Evolutionary conservation across 805 yeast genomes (phyloP), one percentile per base, ranked within the genome.

Genomic region (Ogataea paradorogensis): DNA sequence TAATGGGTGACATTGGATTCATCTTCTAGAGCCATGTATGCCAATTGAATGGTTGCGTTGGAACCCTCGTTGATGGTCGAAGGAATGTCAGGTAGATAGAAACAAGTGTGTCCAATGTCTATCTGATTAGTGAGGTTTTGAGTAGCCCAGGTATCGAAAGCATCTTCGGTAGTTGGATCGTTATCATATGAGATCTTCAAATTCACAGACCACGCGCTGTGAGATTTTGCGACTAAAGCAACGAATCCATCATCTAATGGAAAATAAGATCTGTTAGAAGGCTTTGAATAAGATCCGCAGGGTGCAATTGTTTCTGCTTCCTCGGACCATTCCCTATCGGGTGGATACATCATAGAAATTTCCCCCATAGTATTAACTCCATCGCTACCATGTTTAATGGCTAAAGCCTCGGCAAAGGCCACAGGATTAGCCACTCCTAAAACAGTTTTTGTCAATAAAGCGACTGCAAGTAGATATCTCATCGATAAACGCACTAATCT

Each of bases 171-270:
- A 9, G 59, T 59, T 43, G 76, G 74, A 46, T 70, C 49, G 25
- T 38, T 33, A 33, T 61, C 57, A 58, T 70, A 68, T 21, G 73
- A 65, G 48, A 70, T 69, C 36, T 63, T 60, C 32, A 70, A 55
- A 31, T 65, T 58, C 20, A 70, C 57, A 29, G 60, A 54, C 67
- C 71, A 70, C 11, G 62, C 64, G 3, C 66, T 52, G 42, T 55
- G 44, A 36, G 68, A 63, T 51, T 70, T 67, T 33, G 74, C 71
- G 33, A 70, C 69, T 40, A 70, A 58, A 10, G 75, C 68, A 37
- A 70, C 63, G 36, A 70, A 70, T 31, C 75, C 76, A 35, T 70
- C 70, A 46, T 67, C 71, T 38, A 70, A 50, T 28, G 76, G 74
- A 62, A 70, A 70, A 7, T 65, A 63, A 8, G 72, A 53, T 59